Percentiles rank a stretch among this genome's conserved stretches.
phyloP scores from a whole-genome alignment of 192 early-diverging fungal genomes.

The Gryganskiella cystojenkinii region DNA sequence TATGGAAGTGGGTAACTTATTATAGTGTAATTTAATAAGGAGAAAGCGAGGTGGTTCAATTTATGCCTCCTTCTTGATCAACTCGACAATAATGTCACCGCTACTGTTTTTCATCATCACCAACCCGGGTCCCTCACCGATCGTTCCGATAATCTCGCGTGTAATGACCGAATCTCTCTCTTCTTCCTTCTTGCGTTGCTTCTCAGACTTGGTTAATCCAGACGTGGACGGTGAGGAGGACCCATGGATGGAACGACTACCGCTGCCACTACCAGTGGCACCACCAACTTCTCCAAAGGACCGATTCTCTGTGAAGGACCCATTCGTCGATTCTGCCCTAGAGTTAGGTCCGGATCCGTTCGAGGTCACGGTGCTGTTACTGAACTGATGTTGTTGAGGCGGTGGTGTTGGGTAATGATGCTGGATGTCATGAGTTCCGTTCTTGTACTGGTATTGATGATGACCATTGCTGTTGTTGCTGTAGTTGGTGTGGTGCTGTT shows the following conservation, averaged over 20 bases:
- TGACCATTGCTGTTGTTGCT: background rate
- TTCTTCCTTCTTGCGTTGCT: slow-evolving; percentile 28
- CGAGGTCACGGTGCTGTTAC: no score
- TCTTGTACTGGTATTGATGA: background rate
- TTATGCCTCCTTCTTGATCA: no score
- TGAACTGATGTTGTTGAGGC: slow-evolving; percentile 1
- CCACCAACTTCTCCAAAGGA: background rate
- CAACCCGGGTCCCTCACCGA: slow-evolving; percentile 34
- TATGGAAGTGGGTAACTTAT: no score
- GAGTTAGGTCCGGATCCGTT: slow-evolving; percentile 19
- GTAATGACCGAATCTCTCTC: slow-evolving; percentile 33
- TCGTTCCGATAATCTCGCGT: slow-evolving; percentile 34
- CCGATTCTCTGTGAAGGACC: slow-evolving; percentile 9
- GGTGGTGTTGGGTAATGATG: background rate
- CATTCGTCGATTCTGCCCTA: slow-evolving; percentile 14
- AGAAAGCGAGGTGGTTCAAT: no score
- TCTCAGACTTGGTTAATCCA: slow-evolving; percentile 8
- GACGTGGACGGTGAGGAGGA: no score
- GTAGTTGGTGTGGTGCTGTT: background rate
- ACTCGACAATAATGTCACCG: slow-evolving; percentile 32
- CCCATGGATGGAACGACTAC: background rate
- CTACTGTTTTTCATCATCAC: slow-evolving; percentile 51
- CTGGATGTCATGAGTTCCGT: background rate
- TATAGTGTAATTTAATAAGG: no score
- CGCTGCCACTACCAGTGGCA: no score